Evolutionary conservation across 2,329 filamentous ascomycete species (phyloP).

Genomic region (Exophiala spinifera): DNA sequence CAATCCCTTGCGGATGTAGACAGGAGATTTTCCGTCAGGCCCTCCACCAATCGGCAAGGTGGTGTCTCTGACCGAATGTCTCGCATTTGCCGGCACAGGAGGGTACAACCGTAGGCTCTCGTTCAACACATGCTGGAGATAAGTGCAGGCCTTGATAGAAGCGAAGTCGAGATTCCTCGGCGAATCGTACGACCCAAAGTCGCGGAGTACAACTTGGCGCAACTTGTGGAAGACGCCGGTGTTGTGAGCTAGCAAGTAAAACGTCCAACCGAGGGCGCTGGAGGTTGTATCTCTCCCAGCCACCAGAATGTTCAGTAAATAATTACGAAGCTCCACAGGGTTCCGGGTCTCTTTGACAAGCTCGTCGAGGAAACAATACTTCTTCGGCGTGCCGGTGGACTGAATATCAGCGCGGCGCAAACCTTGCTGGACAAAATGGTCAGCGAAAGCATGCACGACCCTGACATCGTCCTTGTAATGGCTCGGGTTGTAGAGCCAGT

Average conservation of each 20-base stretch:
- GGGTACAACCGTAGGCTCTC: slow-evolving; percentile 48
- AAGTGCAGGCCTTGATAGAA: slow-evolving; percentile 19
- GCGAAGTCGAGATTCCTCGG: slow-evolving; percentile 5
- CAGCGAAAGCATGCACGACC: too few species aligned
- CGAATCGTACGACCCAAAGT: too few species aligned
- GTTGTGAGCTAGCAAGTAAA: slow-evolving; percentile 20
- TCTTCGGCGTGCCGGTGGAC: too few species aligned
- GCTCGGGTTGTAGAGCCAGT: too few species aligned
- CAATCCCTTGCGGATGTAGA: slow-evolving; percentile 52
- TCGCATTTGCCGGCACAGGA: slow-evolving; percentile 50
- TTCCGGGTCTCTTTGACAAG: too few species aligned
- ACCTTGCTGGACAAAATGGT: too few species aligned
- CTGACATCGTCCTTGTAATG: too few species aligned
- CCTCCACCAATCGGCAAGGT: slow-evolving; percentile 50
- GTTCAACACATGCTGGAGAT: slow-evolving; percentile 30
- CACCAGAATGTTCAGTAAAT: slow-evolving; percentile 37
- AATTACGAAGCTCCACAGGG: slow-evolving; percentile 24
- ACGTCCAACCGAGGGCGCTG: slow-evolving; percentile 33
- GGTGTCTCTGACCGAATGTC: slow-evolving; percentile 49
- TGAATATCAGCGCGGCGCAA: too few species aligned
- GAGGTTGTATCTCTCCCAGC: slow-evolving; percentile 39
- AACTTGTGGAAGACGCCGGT: too few species aligned
- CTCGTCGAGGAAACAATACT: too few species aligned
- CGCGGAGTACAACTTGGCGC: too few species aligned
- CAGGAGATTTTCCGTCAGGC: slow-evolving; percentile 43